phyloP scores from a whole-genome alignment of 2,329 filamentous ascomycete species.

The Ophiostoma ulmi region DNA sequence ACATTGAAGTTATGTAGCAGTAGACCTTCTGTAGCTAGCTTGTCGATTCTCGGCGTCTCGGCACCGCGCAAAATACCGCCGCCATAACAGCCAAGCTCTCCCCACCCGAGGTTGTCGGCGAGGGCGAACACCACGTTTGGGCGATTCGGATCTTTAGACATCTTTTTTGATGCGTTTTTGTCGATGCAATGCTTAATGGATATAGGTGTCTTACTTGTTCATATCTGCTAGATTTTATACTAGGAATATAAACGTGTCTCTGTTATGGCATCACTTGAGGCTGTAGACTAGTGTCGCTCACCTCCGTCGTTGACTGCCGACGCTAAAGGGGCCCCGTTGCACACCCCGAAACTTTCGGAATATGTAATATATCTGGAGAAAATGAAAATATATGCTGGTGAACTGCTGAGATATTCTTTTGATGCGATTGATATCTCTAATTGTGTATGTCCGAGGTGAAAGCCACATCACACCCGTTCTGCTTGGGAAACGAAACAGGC shows the following conservation, averaged over 20 bases:
- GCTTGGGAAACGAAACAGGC: too few species aligned
- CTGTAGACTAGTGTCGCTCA: not conserved
- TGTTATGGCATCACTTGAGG: not conserved
- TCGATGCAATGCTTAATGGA: not conserved
- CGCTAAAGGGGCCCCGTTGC: not conserved
- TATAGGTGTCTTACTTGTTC: not conserved
- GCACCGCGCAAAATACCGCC: constrained; percentile 35
- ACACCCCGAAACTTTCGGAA: not conserved
- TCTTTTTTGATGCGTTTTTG: constrained; percentile 9
- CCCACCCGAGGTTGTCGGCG: constrained; percentile 38
- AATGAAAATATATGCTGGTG: not conserved
- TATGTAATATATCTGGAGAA: not conserved
- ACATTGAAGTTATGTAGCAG: constrained; percentile 38
- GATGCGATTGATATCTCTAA: not conserved
- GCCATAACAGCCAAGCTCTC: constrained; percentile 33
- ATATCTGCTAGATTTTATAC: not conserved
- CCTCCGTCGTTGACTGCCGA: not conserved
- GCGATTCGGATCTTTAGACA: constrained; percentile 28
- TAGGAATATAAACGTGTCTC: not conserved
- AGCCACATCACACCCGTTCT: too few species aligned
- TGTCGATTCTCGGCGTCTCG: constrained; percentile 35
- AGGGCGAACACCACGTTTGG: constrained; percentile 36
- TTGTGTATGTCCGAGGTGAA: not conserved
- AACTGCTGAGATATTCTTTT: not conserved
- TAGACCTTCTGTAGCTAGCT: constrained; percentile 25